Evolutionary conservation across 1,284 basidiomycete genomes (phyloP).

Genomic region (Heterobasidion irregulare): DNA sequence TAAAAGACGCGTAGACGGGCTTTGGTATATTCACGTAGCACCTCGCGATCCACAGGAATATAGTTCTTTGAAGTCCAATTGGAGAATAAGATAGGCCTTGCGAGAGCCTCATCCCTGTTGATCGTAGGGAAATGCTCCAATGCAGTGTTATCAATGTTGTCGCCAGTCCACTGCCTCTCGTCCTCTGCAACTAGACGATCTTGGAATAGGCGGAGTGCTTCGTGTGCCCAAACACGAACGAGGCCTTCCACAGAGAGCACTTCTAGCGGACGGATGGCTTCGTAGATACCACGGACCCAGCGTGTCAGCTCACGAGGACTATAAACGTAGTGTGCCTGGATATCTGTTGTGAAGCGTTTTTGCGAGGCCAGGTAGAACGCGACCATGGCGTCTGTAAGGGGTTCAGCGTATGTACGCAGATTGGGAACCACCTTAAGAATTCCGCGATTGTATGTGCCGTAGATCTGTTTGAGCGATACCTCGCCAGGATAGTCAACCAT

Average conservation of each 20-base stretch:
- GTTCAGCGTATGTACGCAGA: slow-evolving; percentile 87
- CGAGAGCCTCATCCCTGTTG: slow-evolving; percentile 75
- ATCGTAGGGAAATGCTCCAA: slow-evolving; percentile 90
- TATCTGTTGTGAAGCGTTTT: slow-evolving; percentile 89
- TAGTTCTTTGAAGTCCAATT: slow-evolving; percentile 99
- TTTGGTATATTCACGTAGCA: slow-evolving; percentile 93
- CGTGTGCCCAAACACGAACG: slow-evolving; percentile 97
- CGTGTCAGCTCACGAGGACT: slow-evolving; percentile 97
- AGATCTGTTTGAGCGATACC: slow-evolving; percentile 96
- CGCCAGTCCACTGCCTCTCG: slow-evolving; percentile 93
- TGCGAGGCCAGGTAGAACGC: slow-evolving; percentile 93
- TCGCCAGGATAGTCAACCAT: slow-evolving; percentile 99
- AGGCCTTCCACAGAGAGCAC: slow-evolving; percentile 88
- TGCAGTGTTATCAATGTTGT: slow-evolving; percentile 81
- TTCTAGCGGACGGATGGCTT: slow-evolving; percentile 91
- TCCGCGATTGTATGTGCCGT: slow-evolving; percentile 97
- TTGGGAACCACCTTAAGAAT: slow-evolving; percentile 94
- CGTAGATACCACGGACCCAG: slow-evolving; percentile 97
- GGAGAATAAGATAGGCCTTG: slow-evolving; percentile 91
- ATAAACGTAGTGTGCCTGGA: slow-evolving; percentile 99
- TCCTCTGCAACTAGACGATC: slow-evolving; percentile 92
- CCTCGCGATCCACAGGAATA: slow-evolving; percentile 89
- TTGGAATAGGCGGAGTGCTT: slow-evolving; percentile 95
- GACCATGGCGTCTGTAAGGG: slow-evolving; percentile 98
- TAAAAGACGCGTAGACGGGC: slow-evolving; percentile 93